phyloP scores from a whole-genome alignment of 83 land plant genomes.

The Diphasiastrum complanatum region DNA sequence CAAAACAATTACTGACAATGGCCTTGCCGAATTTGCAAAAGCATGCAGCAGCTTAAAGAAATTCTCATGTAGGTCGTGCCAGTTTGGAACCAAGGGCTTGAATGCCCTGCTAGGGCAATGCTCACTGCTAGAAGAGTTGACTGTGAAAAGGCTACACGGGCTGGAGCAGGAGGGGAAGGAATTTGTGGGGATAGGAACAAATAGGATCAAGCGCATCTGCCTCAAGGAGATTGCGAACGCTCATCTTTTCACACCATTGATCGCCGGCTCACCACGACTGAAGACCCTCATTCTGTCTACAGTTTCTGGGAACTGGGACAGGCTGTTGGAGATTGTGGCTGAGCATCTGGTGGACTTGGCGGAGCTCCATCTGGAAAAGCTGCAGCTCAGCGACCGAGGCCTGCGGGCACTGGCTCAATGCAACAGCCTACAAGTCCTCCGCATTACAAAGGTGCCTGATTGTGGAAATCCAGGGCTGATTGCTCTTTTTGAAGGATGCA shows the following conservation, averaged over 20 bases:
- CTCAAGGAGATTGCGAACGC: constrained; percentile 37
- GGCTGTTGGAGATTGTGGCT: constrained; percentile 17
- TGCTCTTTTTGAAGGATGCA: constrained; percentile 45
- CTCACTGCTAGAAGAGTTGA: constrained; percentile 26
- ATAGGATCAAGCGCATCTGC: constrained; percentile 26
- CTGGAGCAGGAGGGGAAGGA: constrained; percentile 10
- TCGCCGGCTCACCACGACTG: constrained; percentile 27
- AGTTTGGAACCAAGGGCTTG: constrained; percentile 42
- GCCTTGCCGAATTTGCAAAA: constrained; percentile 31
- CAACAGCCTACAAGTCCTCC: constrained; percentile 39
- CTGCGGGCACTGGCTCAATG: constrained; percentile 44
- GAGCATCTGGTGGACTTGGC: constrained; percentile 8
- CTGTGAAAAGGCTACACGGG: constrained; percentile 29
- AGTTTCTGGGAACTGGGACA: constrained; percentile 39
- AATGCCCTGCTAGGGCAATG: constrained; percentile 26
- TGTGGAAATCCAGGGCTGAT: constrained; percentile 35
- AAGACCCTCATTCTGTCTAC: constrained; percentile 28
- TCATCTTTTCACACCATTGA: constrained; percentile 30
- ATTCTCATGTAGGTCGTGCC: constrained; percentile 47
- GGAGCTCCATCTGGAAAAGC: constrained; percentile 37
- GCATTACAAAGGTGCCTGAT: constrained; percentile 30
- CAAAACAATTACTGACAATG: constrained; percentile 41
- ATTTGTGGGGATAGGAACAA: constrained; percentile 5
- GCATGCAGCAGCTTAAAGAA: constrained; percentile 26
- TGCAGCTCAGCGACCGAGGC: constrained; percentile 44